Conservation (phyloP, 192 early-diverging fungal genomes). For the Geosiphon pyriformis region DNA sequence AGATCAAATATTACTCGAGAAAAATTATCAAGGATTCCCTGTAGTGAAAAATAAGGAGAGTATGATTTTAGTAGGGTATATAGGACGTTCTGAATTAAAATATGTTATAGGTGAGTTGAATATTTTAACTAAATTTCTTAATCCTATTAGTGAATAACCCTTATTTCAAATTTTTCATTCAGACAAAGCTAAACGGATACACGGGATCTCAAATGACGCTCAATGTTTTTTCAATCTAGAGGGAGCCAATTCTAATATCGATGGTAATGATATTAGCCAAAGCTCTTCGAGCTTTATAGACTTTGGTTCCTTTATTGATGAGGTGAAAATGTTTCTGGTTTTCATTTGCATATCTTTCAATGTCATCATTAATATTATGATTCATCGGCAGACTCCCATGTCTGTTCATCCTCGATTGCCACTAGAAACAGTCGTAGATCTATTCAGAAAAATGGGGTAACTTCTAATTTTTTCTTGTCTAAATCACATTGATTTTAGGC, state of each 20-base stretch:
- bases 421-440: conserved; percentile 70
- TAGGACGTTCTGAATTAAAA: conserved; percentile 53
- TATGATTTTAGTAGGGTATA: conserved; percentile 66
- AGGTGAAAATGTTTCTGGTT: not conserved
- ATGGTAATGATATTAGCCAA: not conserved
- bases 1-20: conserved; percentile 46
- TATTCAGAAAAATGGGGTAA: conserved; percentile 79
- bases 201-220: conserved; percentile 42
- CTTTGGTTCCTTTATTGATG: not conserved
- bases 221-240: conserved; percentile 44
- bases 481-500: not conserved
- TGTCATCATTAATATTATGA: too few relatives aligned
- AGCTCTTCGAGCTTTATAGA: not conserved
- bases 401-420: conserved; percentile 64
- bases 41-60: conserved; percentile 60
- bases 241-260: conserved; percentile 9
- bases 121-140: not conserved
- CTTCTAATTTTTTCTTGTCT: not conserved
- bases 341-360: conserved; percentile 27
- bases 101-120: conserved; percentile 45
- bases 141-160: not conserved
- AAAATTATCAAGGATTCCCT: conserved; percentile 65
- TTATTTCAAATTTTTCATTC: not conserved
- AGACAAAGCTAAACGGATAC: conserved; percentile 43
- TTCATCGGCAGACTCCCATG: conserved; percentile 61